Evolutionary conservation across 2,329 filamentous ascomycete species (phyloP), one percentile per base, ranked within the genome.

Genomic region (Ophiostoma quercus): DNA sequence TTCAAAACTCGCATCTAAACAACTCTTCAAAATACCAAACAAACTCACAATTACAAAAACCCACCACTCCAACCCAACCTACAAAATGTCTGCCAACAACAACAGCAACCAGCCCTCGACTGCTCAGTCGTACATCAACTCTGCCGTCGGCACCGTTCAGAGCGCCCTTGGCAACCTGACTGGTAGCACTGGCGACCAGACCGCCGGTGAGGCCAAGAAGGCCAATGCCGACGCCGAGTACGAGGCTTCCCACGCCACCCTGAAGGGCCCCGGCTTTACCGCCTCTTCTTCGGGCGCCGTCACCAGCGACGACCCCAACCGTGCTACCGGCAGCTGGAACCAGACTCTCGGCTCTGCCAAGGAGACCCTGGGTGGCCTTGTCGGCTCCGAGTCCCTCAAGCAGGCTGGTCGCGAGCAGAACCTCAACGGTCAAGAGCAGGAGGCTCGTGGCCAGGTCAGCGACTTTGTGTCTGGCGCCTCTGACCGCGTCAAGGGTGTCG

Each of bases 281-380:
- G 84, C 91, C 71, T 89, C 89, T 12, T 83, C 88, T 67, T 86
- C 87, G 0, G 92, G 92, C 66, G 90, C 88, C 47, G 82, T 91
- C 67, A 85, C 89, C 72, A 84, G 86, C 74, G 92, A 97, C 79
- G 84, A 92, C 79, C 83, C 88, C 12, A 83, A 94, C 78, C 91
- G 93, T 73, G 82, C 84, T 29, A 78, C 86, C 22, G 94, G 94
- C 62, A 84, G 85, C 22, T 96, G 90, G 88, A 92, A 97, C 82
- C 94, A 97, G 81, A 96, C 92, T 5, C 77, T 94, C n/a, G 94
- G 94, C 68, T 87, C 90, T 0, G 89, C 89, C 62, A 97, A 97
- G 83, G 92, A 97, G 78, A 83, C 88, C 4, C 73, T 95, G 0
- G 94, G 94, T 71, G 88, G 89, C 22, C 75, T 94, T 5, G 74